Percentiles rank a stretch among this genome's conserved stretches.
These are phyloP conservation scores for Dictyostelium discoideum DNA, from an alignment of 78 protist species.

Conservation along the genomic window DNA sequence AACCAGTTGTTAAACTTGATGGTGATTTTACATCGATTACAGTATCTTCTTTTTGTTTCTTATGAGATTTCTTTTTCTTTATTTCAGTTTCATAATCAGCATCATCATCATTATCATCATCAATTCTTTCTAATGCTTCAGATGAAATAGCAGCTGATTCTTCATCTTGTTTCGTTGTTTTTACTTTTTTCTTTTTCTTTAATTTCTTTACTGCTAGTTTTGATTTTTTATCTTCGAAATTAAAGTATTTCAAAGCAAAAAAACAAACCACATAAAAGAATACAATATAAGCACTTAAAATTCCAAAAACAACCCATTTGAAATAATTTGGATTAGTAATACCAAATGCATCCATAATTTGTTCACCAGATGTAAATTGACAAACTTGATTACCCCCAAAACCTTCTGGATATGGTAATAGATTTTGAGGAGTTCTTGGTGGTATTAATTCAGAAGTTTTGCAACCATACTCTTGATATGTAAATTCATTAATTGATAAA, in stretches of 20 bases:
- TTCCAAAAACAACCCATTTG: conserved; percentile 34
- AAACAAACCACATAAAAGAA: conserved; percentile 17
- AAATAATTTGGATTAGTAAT: conserved; percentile 32
- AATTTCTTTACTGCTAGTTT: conserved; percentile 24
- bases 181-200: background rate
- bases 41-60: background rate
- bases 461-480: conserved; percentile 20
- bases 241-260: conserved; percentile 19
- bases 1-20: background rate
- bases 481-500: conserved; percentile 68
- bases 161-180: background rate
- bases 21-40: background rate
- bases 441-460: conserved; percentile 17
- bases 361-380: conserved; percentile 56
- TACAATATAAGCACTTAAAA: background rate
- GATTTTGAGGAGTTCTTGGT: conserved; percentile 26
- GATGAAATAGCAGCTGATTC: background rate
- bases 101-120: background rate
- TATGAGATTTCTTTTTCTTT: background rate
- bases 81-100: background rate
- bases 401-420: conserved; percentile 34
- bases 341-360: conserved; percentile 34
- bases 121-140: background rate
- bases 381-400: conserved; percentile 36
- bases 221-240: conserved; percentile 30